Conservation (phyloP, 1,284 basidiomycete genomes). For the Takashimella tepidaria region DNA sequence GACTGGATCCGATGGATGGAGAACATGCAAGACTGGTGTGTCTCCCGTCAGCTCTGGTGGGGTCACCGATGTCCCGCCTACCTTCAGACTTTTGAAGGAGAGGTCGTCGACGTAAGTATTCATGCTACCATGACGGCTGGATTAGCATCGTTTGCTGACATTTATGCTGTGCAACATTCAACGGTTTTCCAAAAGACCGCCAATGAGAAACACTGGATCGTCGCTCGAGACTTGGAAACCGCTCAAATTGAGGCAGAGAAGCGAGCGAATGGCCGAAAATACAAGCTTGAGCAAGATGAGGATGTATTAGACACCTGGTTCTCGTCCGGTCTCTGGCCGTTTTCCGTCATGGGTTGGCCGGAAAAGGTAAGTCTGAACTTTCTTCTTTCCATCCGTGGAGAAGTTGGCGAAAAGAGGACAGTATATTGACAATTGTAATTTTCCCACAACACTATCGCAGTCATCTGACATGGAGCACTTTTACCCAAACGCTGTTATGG, state of each 20-base stretch:
- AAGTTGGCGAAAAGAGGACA: background rate
- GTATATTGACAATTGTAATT: no score
- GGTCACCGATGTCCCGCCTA: slow-evolving; percentile 96
- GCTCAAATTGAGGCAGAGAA: slow-evolving; percentile 71
- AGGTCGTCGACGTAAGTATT: slow-evolving; percentile 62
- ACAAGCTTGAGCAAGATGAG: slow-evolving; percentile 85
- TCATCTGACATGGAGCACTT: slow-evolving; percentile 69
- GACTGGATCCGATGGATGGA: slow-evolving; percentile 99
- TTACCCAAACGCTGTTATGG: slow-evolving; percentile 84
- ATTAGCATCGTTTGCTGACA: no score
- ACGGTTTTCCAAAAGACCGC: slow-evolving; percentile 51
- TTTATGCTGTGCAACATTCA: no score
- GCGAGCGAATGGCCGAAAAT: slow-evolving; percentile 66
- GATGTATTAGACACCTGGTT: slow-evolving; percentile 99
- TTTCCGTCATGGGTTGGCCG: slow-evolving; percentile 97
- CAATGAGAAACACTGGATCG: slow-evolving; percentile 83
- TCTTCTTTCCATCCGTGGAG: background rate
- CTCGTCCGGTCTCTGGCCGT: slow-evolving; percentile 96
- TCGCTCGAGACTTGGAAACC: slow-evolving; percentile 74
- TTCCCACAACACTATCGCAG: no score
- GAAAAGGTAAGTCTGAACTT: slow-evolving; percentile 63
- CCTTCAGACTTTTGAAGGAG: slow-evolving; percentile 80
- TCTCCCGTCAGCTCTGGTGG: slow-evolving; percentile 99
- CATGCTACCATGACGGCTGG: no score
- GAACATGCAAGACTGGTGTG: slow-evolving; percentile 97